These are phyloP conservation scores for Dothistroma pini DNA, from an alignment of 2,329 filamentous ascomycete species.

Conservation along the genomic window DNA sequence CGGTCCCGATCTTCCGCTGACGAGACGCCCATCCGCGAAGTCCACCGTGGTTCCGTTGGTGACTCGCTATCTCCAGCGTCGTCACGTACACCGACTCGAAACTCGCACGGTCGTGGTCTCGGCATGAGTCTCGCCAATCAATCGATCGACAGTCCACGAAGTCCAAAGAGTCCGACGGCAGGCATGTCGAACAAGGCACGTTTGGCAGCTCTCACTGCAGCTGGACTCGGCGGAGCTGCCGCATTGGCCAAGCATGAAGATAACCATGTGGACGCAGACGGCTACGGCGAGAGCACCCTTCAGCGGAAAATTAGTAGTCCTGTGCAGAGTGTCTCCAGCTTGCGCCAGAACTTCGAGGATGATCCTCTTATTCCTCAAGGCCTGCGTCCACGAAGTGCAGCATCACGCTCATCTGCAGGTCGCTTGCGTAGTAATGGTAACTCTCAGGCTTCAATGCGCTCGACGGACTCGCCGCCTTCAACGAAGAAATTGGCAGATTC, in stretches of 20 bases:
- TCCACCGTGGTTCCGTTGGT: constrained; percentile 55
- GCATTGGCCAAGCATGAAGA: constrained; percentile 64
- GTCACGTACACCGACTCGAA: constrained; percentile 61
- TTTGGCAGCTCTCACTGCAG: constrained; percentile 37
- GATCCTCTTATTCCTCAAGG: constrained; percentile 34
- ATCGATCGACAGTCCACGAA: constrained; percentile 42
- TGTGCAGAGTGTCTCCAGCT: constrained; percentile 84
- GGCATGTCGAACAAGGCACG: constrained; percentile 39
- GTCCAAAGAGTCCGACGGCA: constrained; percentile 28
- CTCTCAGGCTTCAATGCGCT: constrained; percentile 58
- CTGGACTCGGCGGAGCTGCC: constrained; percentile 37
- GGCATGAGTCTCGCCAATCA: constrained; percentile 63
- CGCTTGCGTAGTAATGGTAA: constrained; percentile 52
- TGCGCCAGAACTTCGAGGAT: constrained; percentile 55
- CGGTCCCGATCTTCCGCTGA: constrained; percentile 62
- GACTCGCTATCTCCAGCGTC: constrained; percentile 54
- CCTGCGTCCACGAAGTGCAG: constrained; percentile 32
- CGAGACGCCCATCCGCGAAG: constrained; percentile 57
- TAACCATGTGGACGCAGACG: constrained; percentile 44
- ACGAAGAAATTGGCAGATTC: constrained; percentile 50
- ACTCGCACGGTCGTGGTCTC: constrained; percentile 55
- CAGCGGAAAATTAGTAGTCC: constrained; percentile 56
- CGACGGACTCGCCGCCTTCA: constrained; percentile 56
- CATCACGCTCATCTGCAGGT: constrained; percentile 56
- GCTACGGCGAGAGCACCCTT: constrained; percentile 26